Conservation (phyloP, 495 filamentous ascomycete species). For the Acidomyces sp. region DNA sequence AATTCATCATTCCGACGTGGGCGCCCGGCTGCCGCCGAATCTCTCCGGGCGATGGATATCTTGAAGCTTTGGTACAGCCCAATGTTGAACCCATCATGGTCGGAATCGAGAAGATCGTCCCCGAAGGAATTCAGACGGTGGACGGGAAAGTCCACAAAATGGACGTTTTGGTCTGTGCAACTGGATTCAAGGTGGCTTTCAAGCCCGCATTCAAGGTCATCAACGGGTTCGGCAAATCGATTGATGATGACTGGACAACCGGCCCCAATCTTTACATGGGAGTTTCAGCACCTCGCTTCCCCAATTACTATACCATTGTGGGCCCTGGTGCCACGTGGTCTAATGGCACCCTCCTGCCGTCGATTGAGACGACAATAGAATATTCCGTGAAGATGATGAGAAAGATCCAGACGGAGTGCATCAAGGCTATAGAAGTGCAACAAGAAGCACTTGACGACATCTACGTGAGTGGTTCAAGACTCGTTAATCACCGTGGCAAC, state of each 20-base stretch:
- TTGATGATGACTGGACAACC: slow-evolving; percentile 23
- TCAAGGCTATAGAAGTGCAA: slow-evolving; percentile 15
- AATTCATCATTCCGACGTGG: slow-evolving; percentile 29
- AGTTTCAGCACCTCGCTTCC: slow-evolving; percentile 21
- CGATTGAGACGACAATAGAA: slow-evolving; percentile 25
- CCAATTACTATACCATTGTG: slow-evolving; percentile 24
- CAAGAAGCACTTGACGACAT: slow-evolving; percentile 16
- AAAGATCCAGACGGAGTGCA: slow-evolving; percentile 16
- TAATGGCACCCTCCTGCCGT: slow-evolving; percentile 31
- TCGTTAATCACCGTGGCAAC: too few relatives aligned
- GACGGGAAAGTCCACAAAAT: slow-evolving; percentile 30
- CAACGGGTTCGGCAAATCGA: slow-evolving; percentile 18
- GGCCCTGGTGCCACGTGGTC: slow-evolving; percentile 11
- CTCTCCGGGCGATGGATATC: slow-evolving; percentile 24
- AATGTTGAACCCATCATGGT: slow-evolving; percentile 25
- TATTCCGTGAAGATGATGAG: slow-evolving; percentile 20
- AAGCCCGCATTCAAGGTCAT: slow-evolving; percentile 24
- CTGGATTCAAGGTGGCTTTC: slow-evolving; percentile 17
- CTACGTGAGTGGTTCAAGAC: too few relatives aligned
- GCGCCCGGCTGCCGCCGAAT: slow-evolving; percentile 24
- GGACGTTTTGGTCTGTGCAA: slow-evolving; percentile 16
- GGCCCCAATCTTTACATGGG: slow-evolving; percentile 23
- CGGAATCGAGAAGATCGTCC: slow-evolving; percentile 25
- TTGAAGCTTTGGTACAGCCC: slow-evolving; percentile 29
- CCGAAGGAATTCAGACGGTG: slow-evolving; percentile 33